Percentiles rank a stretch among this genome's conserved stretches.
phyloP scores from a whole-genome alignment of 345 rosid species.

The Acer campestre region DNA sequence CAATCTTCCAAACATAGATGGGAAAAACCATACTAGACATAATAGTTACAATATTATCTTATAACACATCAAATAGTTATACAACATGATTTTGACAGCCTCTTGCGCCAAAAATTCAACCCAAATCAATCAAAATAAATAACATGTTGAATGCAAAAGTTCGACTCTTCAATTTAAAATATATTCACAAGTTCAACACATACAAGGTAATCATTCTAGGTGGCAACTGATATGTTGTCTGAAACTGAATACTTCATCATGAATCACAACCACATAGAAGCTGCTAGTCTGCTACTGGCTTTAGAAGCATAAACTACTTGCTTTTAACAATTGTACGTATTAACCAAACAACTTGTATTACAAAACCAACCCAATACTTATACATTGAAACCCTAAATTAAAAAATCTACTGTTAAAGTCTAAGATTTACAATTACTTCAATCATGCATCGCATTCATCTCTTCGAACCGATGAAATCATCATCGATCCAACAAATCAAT shows the following conservation, averaged over 20 bases:
- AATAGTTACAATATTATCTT: neutral
- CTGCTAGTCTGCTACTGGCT: too few relatives aligned
- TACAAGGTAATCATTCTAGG: neutral
- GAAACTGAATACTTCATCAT: neutral
- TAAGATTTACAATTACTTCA: too few relatives aligned
- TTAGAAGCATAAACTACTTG: neutral
- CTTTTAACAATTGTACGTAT: too few relatives aligned
- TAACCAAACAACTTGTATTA: neutral
- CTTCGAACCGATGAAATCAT: neutral
- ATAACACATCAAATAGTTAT: neutral
- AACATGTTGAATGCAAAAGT: too few relatives aligned
- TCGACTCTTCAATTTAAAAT: too few relatives aligned
- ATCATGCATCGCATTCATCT: too few relatives aligned
- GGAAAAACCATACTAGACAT: constrained; percentile 5
- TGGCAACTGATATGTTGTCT: neutral
- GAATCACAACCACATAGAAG: neutral
- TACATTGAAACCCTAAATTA: neutral
- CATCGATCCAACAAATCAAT: neutral
- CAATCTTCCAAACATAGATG: neutral
- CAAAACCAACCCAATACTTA: neutral
- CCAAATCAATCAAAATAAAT: too few relatives aligned
- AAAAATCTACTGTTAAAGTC: too few relatives aligned
- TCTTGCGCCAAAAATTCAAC: too few relatives aligned
- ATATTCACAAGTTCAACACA: neutral
- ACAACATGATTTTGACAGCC: too few relatives aligned